These are phyloP conservation scores for Botrytis byssoidea DNA, from an alignment of 2,329 filamentous ascomycete species.

Conservation along the genomic window DNA sequence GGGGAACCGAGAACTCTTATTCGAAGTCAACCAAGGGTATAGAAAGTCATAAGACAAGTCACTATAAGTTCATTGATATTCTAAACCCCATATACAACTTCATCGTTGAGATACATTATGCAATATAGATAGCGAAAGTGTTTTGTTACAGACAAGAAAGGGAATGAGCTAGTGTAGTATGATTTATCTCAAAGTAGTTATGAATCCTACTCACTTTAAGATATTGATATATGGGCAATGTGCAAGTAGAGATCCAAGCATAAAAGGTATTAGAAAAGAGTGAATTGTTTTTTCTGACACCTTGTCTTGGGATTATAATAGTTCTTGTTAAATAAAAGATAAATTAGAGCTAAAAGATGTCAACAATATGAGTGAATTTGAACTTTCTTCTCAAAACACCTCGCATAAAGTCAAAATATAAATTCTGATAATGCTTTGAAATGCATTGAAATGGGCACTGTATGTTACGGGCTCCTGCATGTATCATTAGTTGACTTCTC, in stretches of 20 bases:
- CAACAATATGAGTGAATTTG: neutral
- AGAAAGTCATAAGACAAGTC: neutral
- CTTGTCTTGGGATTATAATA: neutral
- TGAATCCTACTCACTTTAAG: neutral
- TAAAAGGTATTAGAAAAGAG: neutral
- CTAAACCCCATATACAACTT: no score
- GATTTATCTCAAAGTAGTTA: neutral
- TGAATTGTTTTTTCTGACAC: neutral
- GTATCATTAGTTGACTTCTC: neutral
- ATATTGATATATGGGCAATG: neutral
- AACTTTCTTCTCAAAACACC: neutral
- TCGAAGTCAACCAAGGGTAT: neutral
- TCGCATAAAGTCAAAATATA: no score
- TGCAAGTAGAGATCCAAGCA: no score
- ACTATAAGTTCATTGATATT: neutral
- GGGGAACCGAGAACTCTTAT: neutral
- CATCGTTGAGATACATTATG: neutral
- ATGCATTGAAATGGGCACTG: neutral
- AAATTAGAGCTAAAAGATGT: neutral
- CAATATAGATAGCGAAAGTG: neutral
- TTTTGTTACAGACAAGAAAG: neutral
- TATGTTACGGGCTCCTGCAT: rapidly evolving
- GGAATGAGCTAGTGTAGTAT: neutral
- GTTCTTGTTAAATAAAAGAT: neutral
- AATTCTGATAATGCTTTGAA: neutral